Percentiles rank a stretch among this genome's conserved stretches.
These are phyloP conservation scores for Daldinia sp. DNA, from an alignment of 2,329 filamentous ascomycete genomes.

Conservation along the genomic window DNA sequence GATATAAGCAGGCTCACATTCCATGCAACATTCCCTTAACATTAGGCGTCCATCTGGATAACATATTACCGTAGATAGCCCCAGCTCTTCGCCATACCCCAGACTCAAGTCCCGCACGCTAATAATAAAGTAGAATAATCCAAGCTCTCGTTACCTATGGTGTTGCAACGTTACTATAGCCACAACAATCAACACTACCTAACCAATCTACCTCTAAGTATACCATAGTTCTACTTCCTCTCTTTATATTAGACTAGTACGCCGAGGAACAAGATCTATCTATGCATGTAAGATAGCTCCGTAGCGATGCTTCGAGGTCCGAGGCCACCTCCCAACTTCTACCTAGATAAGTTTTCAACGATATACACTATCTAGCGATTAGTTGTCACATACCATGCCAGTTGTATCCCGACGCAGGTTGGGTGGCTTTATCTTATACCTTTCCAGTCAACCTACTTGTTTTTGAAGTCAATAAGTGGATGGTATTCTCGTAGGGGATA, in stretches of 20 bases:
- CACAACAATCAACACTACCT: slow-evolving; percentile 1
- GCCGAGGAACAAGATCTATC: not conserved
- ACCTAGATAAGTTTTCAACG: not conserved
- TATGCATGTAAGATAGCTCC: not conserved
- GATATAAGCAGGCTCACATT: slow-evolving; percentile 26
- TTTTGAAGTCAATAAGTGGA: not conserved
- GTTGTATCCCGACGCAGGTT: slow-evolving; percentile 9
- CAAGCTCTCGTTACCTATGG: slow-evolving; percentile 11
- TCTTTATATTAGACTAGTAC: slow-evolving; percentile 2
- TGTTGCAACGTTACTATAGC: slow-evolving; percentile 37
- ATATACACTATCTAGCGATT: not conserved
- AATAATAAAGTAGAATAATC: slow-evolving; percentile 15
- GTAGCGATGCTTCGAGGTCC: not conserved
- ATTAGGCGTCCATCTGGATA: slow-evolving; percentile 18
- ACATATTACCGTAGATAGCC: slow-evolving; percentile 25
- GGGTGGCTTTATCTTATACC: not conserved
- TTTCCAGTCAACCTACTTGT: not conserved
- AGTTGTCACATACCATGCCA: slow-evolving; percentile 17
- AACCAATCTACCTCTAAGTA: too few species aligned
- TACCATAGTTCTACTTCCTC: slow-evolving; percentile 12
- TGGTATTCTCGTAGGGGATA: not conserved
- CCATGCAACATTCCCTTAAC: slow-evolving; percentile 36
- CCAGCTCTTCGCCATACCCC: slow-evolving; percentile 15
- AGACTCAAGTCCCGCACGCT: slow-evolving; percentile 8
- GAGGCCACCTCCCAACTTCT: not conserved